phyloP scores from a whole-genome alignment of 208 protist species.

The Trypanosoma boissoni region DNA sequence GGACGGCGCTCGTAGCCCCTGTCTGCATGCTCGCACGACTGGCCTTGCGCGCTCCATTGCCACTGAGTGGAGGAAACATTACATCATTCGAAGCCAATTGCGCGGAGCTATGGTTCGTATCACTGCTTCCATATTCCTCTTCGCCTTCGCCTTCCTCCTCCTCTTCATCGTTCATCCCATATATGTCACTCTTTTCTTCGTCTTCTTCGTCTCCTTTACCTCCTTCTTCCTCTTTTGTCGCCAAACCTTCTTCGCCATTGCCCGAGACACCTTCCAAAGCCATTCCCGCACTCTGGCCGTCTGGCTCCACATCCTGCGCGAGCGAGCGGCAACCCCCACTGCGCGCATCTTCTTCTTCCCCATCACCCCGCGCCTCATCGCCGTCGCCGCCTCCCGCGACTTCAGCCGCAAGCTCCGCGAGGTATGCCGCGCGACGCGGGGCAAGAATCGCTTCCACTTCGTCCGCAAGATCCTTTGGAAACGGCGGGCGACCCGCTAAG shows the following conservation, averaged over 20 bases:
- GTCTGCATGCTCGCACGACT: too few relatives aligned
- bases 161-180: background rate
- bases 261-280: background rate
- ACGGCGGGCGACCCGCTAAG: conserved; percentile 34
- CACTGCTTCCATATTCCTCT: background rate
- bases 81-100: background rate
- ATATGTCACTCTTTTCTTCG: background rate
- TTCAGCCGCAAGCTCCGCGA: too few relatives aligned
- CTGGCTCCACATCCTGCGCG: too few relatives aligned
- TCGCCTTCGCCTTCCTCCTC: background rate
- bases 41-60: too few relatives aligned
- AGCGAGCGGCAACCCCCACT: background rate
- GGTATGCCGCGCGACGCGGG: conserved; percentile 28
- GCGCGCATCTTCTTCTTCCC: background rate
- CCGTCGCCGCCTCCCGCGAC: conserved; percentile 18
- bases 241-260: background rate
- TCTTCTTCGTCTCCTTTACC: background rate
- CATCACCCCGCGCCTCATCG: background rate
- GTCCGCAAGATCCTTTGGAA: conserved; percentile 24
- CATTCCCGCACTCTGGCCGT: conserved; percentile 1
- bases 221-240: background rate
- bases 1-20: too few relatives aligned
- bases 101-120: background rate
- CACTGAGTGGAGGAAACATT: too few relatives aligned
- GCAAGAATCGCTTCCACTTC: conserved; percentile 29